These are phyloP conservation scores for Salix caprea DNA, from an alignment of 345 rosid genomes.

Conservation along the genomic window DNA sequence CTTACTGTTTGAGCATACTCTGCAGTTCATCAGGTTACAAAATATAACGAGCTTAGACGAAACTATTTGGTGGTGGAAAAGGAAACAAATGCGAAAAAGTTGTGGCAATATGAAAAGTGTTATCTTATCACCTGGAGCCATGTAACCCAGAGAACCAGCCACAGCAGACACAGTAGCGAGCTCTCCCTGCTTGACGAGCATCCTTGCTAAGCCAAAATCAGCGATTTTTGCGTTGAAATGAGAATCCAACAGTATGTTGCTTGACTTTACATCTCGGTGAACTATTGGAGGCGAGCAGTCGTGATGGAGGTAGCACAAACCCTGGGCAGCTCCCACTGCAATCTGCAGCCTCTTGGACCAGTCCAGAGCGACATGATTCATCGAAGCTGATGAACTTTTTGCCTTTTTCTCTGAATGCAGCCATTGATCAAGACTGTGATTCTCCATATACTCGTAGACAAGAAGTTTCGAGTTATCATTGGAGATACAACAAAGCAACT, in stretches of 20 bases:
- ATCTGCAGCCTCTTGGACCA: slow-evolving; percentile 21
- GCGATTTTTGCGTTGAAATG: slow-evolving; percentile 28
- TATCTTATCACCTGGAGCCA: slow-evolving; percentile 20
- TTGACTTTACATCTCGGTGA: slow-evolving; percentile 29
- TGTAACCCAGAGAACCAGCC: slow-evolving; percentile 22
- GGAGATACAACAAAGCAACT: slow-evolving; percentile 25
- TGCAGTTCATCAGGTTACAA: slow-evolving; percentile 1
- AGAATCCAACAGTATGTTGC: slow-evolving; percentile 25
- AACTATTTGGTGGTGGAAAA: too few relatives aligned
- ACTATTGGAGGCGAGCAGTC: slow-evolving; percentile 14
- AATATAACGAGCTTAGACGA: neutral
- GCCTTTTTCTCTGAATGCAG: slow-evolving; percentile 7
- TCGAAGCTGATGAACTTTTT: neutral
- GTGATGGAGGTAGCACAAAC: slow-evolving; percentile 22
- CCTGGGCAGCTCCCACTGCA: slow-evolving; percentile 25
- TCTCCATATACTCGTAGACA: slow-evolving; percentile 23
- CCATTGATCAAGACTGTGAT: slow-evolving; percentile 22
- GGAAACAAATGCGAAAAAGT: neutral
- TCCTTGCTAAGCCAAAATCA: slow-evolving; percentile 26
- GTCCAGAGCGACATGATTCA: slow-evolving; percentile 1
- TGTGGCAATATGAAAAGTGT: neutral
- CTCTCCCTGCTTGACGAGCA: neutral
- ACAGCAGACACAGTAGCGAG: slow-evolving; percentile 13
- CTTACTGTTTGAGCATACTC: slow-evolving; percentile 16
- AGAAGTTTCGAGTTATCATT: slow-evolving; percentile 18